phyloP scores from a whole-genome alignment of 306 rosid species.

The Hippophae tibetana region DNA sequence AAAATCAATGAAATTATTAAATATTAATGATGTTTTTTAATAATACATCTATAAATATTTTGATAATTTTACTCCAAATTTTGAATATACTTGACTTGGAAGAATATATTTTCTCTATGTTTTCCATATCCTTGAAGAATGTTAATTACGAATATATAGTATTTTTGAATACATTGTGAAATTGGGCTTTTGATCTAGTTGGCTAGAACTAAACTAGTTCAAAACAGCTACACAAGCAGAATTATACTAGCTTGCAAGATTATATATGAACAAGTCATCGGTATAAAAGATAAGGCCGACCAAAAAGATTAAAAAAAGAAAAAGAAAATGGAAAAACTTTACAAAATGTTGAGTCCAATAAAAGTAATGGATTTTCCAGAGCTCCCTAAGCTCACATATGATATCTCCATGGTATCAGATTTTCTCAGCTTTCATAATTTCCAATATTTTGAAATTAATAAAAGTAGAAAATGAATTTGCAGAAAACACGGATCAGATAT shows the following conservation, averaged over 20 bases:
- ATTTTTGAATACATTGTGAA: too few relatives aligned
- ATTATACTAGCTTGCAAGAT: not conserved
- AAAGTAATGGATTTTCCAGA: constrained; percentile 30
- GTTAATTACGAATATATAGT: too few relatives aligned
- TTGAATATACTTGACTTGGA: too few relatives aligned
- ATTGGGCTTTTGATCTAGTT: too few relatives aligned
- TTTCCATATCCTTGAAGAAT: too few relatives aligned
- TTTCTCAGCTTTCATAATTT: constrained; percentile 30
- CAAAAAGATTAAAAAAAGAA: not conserved
- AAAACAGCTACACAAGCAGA: too few relatives aligned
- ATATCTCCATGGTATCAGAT: constrained; percentile 30
- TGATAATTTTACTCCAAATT: too few relatives aligned
- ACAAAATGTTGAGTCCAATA: constrained; percentile 51
- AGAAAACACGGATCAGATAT: constrained; percentile 7
- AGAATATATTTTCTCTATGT: too few relatives aligned
- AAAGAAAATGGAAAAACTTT: constrained; percentile 34
- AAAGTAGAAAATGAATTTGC: constrained; percentile 39
- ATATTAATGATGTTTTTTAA: too few relatives aligned
- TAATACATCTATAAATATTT: too few relatives aligned
- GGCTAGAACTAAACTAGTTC: too few relatives aligned
- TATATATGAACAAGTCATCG: constrained; percentile 14
- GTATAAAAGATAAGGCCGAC: constrained; percentile 16
- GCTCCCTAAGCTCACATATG: constrained; percentile 34
- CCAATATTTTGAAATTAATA: constrained; percentile 19
- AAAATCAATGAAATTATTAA: too few relatives aligned